phyloP scores from a whole-genome alignment of 192 early-diverging fungal genomes.

The Rhizophagus sp. region DNA sequence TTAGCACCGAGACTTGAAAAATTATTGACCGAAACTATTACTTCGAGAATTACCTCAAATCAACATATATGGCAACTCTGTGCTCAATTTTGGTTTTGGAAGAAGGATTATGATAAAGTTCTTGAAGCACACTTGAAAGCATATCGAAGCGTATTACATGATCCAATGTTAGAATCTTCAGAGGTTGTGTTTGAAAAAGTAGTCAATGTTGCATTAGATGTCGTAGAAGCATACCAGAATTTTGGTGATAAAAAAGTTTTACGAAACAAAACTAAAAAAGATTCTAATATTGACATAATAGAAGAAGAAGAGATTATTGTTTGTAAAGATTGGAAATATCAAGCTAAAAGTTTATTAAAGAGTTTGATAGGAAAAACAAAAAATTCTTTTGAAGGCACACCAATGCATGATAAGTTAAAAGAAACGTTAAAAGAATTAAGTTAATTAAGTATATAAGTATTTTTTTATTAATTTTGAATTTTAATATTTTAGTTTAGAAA shows the following conservation, averaged over 20 bases:
- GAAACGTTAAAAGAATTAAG: constrained; percentile 64
- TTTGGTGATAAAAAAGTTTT: constrained; percentile 61
- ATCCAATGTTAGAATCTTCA: constrained; percentile 75
- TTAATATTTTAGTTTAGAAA: too few relatives aligned
- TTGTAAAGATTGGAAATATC: constrained; percentile 89
- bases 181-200: constrained; percentile 70
- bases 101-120: constrained; percentile 59
- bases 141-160: constrained; percentile 77
- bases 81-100: constrained; percentile 76
- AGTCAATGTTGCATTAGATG: constrained; percentile 68
- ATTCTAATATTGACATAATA: constrained; percentile 34
- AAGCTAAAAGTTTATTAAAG: constrained; percentile 78
- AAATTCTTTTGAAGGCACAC: constrained; percentile 67
- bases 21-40: constrained; percentile 71
- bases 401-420: constrained; percentile 59
- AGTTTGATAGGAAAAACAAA: constrained; percentile 83
- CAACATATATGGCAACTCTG: constrained; percentile 76
- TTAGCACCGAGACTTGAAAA: constrained; percentile 57
- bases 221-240: constrained; percentile 78
- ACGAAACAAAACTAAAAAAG: constrained; percentile 34
- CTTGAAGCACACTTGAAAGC: constrained; percentile 84
- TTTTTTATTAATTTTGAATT: not conserved
- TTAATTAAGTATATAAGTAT: not conserved
- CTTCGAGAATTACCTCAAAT: constrained; percentile 70
- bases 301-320: constrained; percentile 51